These are phyloP conservation scores for Mucor saturninus DNA, from an alignment of 371 early-diverging fungal genomes.

Conservation along the genomic window DNA sequence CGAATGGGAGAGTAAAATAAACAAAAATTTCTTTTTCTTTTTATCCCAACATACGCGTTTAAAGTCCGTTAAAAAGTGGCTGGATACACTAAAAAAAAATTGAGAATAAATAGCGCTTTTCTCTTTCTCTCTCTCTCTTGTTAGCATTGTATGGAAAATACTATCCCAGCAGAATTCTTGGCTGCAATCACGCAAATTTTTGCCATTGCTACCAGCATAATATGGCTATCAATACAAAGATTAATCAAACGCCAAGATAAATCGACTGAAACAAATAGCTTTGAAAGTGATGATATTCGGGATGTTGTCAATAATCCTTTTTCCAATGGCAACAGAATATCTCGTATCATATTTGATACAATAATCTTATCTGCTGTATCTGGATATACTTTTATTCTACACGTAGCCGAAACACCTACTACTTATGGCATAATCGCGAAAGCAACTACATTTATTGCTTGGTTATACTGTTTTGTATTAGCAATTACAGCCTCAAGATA, in stretches of 20 bases:
- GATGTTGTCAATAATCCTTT: conserved; percentile 8
- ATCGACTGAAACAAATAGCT: background rate
- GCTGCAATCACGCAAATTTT: background rate
- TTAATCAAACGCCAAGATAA: conserved; percentile 10
- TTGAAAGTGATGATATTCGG: conserved; percentile 7
- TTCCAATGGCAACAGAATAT: conserved; percentile 12
- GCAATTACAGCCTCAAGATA: conserved; percentile 15
- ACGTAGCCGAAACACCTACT: background rate
- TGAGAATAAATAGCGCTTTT: conserved; percentile 3
- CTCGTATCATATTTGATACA: conserved; percentile 13
- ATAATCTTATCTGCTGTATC: conserved; percentile 9
- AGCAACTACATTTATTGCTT: conserved; percentile 8
- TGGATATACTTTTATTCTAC: conserved; percentile 7
- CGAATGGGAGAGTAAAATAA: conserved; percentile 2
- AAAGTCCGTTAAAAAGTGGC: conserved; percentile 3
- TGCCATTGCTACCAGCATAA: background rate
- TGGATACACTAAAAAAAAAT: background rate
- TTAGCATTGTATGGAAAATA: background rate
- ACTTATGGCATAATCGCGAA: background rate
- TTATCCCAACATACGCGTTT: background rate
- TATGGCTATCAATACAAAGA: conserved; percentile 19
- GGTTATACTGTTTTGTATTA: conserved; percentile 29
- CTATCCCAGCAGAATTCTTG: background rate
- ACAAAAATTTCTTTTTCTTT: conserved; percentile 7
- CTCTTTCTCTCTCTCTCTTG: background rate